phyloP scores from a whole-genome alignment of 345 rosid species.

The Eucalyptus sp. region DNA sequence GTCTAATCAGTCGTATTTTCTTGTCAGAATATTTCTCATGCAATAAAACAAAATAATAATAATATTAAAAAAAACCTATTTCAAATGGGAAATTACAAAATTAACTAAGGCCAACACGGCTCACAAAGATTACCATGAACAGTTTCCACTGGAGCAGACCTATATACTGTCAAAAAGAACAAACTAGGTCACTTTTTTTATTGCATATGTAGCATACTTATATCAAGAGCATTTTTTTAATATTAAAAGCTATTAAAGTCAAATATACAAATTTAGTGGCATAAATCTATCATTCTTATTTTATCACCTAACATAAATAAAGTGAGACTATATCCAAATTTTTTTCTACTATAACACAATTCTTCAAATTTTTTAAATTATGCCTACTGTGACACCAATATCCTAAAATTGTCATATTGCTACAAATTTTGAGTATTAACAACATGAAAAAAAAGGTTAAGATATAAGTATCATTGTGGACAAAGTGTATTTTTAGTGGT shows the following conservation, averaged over 20 bases:
- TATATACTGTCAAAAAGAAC: neutral
- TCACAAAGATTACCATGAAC: neutral
- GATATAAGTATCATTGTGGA: too few relatives aligned
- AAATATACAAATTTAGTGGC: neutral
- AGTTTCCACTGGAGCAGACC: neutral
- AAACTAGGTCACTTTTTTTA: neutral
- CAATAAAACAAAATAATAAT: neutral
- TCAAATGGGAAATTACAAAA: neutral
- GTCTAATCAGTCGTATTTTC: neutral
- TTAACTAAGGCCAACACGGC: neutral
- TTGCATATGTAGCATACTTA: neutral
- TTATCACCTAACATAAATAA: neutral
- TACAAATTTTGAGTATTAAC: neutral
- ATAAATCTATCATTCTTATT: neutral
- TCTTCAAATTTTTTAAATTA: rapidly evolving
- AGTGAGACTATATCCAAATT: neutral
- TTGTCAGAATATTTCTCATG: neutral
- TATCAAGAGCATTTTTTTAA: neutral
- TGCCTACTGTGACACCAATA: neutral
- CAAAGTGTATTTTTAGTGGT: neutral
- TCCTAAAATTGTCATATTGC: neutral
- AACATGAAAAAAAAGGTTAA: rapidly evolving
- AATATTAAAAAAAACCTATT: neutral
- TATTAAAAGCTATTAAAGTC: neutral
- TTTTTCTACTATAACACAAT: neutral